Base-by-base conservation (phyloP, 768 basidiomycete genomes). In the Auricularia sp. region DNA sequence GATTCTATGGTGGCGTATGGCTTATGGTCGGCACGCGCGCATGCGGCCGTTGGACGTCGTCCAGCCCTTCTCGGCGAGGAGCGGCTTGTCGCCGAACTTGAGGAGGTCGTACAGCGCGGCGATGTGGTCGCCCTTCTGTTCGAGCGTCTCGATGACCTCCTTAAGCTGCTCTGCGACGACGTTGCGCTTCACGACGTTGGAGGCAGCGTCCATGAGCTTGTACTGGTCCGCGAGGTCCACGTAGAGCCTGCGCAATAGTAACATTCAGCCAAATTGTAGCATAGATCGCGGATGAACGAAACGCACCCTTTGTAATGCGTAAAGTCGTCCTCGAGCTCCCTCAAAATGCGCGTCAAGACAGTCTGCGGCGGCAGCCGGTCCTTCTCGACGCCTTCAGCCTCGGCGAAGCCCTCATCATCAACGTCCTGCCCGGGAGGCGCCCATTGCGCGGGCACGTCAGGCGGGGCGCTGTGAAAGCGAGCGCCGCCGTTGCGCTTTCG, bases 41-140 rank as follows among this genome's bases (percentile, higher is more conserved):
- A 42, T 42, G 39, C 39, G 39, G 39, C 39, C 39, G 39, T 42
- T 42, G 39, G 39, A 42, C 39, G 39, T 42, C 8, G 56, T 29
- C 56, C 56, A 59, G 23, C 56, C 56, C 11, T 59, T 29, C 56
- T 35, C 56, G 56, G 56, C 56, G 23, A 59, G 23, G 23, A 59
- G 11, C 16, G 65, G 65, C 58, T 84, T 88, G 69, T 92, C 88
- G 69, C 84, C 83, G 78, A 90, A 93, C 44, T 78, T 80, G 67
- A 97, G 77, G 36, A 93, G 78, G 69, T 91, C 91, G 74, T 95
- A 95, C 33, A 97, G 74, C 0, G 89, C 84, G n/a, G 93, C 88
- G 65, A 98, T 95, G 74, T 96, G 93, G 76, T 96, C 91, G 29
- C 93, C 93, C 88, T 95, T 98, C 70, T 87, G 85, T 71, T 98